Conservation (phyloP, 306 rosid species). For the Abrus precatorius region DNA sequence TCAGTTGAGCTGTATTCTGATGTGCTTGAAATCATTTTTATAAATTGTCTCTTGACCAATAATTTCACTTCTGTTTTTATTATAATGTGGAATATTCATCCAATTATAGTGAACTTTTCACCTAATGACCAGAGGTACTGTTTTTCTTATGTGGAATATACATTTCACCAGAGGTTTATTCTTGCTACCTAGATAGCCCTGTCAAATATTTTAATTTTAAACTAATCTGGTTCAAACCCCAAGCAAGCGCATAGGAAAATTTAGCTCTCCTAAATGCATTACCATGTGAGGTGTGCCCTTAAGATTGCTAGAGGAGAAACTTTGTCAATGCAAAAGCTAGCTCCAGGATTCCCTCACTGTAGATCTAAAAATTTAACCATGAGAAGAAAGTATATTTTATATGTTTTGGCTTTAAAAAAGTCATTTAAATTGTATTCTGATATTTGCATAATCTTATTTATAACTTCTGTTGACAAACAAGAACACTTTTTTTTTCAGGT, state of each 20-base stretch:
- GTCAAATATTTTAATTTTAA: not conserved
- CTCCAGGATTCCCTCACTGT: not conserved
- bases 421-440: not conserved
- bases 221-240: not conserved
- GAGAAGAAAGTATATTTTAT: no score
- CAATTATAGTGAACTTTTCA: not conserved
- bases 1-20: not conserved
- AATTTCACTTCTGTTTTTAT: no score
- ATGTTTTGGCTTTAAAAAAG: no score
- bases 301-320: not conserved
- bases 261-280: not conserved
- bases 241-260: not conserved
- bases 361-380: no score
- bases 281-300: not conserved
- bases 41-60: no score
- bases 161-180: not conserved
- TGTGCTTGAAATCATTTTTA: no score
- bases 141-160: not conserved
- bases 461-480: slow-evolving; percentile 34
- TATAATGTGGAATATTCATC: not conserved
- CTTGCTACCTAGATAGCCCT: not conserved
- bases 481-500: slow-evolving; percentile 63
- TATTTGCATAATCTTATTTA: not conserved
- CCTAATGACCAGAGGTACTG: not conserved
- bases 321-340: not conserved